Conservation (phyloP, 2,329 filamentous ascomycete genomes). For the Alternaria angustiovoidea region DNA sequence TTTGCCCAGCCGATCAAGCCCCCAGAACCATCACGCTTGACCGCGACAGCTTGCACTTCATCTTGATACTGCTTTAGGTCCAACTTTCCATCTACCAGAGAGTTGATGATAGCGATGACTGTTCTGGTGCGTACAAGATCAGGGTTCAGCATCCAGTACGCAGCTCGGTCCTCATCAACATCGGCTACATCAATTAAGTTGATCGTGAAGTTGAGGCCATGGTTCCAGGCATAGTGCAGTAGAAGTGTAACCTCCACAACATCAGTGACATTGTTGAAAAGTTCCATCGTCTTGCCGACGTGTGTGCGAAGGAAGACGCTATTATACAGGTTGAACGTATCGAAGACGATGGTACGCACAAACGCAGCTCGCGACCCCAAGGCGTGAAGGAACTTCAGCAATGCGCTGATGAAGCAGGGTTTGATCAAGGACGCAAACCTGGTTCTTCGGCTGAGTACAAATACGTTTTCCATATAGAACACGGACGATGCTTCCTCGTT, state of each 20-base stretch:
- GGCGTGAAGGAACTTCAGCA: background rate
- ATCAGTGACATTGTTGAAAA: background rate
- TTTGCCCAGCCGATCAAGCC: background rate
- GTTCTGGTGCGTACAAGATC: background rate
- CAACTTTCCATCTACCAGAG: background rate
- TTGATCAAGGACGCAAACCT: background rate
- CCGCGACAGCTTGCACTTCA: background rate
- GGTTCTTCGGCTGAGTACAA: background rate
- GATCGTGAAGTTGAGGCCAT: background rate
- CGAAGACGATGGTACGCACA: background rate
- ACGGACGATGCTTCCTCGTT: slow-evolving; percentile 1
- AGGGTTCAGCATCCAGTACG: background rate
- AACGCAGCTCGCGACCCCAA: background rate
- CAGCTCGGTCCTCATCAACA: background rate
- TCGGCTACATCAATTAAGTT: background rate
- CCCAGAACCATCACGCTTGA: background rate
- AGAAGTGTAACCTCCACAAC: background rate
- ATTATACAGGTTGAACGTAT: background rate
- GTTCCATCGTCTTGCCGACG: background rate
- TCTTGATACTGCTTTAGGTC: background rate
- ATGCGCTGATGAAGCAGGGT: background rate
- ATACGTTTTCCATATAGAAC: background rate
- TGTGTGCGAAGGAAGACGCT: background rate
- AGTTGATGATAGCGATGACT: background rate
- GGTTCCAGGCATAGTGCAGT: background rate